phyloP scores from a whole-genome alignment of 495 filamentous ascomycete genomes.

The Apodospora peruviana region DNA sequence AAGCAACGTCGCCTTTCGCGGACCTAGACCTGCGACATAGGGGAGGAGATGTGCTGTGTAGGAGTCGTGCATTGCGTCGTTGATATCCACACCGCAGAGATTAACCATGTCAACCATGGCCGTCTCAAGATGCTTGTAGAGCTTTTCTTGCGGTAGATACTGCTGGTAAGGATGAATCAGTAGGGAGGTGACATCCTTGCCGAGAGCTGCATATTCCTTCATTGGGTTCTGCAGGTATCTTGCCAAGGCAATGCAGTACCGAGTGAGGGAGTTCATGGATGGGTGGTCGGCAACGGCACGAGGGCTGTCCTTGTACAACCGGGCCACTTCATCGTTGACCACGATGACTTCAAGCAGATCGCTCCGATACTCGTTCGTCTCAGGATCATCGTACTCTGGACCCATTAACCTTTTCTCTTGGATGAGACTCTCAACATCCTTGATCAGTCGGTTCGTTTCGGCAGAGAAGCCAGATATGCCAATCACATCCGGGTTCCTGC shows the following conservation, averaged over 20 bases:
- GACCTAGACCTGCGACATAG: conserved; percentile 89
- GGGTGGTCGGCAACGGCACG: conserved; percentile 80
- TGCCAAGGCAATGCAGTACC: conserved; percentile 84
- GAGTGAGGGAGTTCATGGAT: conserved; percentile 62
- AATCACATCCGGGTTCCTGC: conserved; percentile 82
- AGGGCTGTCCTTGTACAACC: conserved; percentile 85
- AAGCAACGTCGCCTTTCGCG: conserved; percentile 79
- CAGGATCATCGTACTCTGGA: conserved; percentile 62
- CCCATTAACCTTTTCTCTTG: conserved; percentile 65
- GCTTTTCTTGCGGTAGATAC: conserved; percentile 77
- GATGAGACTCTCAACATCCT: conserved; percentile 69
- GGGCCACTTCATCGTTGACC: conserved; percentile 92
- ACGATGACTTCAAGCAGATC: conserved; percentile 81
- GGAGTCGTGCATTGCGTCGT: conserved; percentile 74
- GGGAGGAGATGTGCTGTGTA: conserved; percentile 83
- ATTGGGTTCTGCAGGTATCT: conserved; percentile 90
- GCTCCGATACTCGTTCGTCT: conserved; percentile 57
- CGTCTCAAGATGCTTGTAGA: conserved; percentile 79
- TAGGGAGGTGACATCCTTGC: conserved; percentile 79
- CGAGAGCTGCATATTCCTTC: conserved; percentile 90
- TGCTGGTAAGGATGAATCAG: conserved; percentile 85
- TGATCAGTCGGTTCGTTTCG: conserved; percentile 78
- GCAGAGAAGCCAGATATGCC: conserved; percentile 86
- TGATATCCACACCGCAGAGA: conserved; percentile 88
- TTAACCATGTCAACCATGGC: conserved; percentile 98